Percentiles rank a stretch among this genome's conserved stretches.
phyloP scores from a whole-genome alignment of 495 filamentous ascomycete genomes.

The Recurvomyces mirabilis region DNA sequence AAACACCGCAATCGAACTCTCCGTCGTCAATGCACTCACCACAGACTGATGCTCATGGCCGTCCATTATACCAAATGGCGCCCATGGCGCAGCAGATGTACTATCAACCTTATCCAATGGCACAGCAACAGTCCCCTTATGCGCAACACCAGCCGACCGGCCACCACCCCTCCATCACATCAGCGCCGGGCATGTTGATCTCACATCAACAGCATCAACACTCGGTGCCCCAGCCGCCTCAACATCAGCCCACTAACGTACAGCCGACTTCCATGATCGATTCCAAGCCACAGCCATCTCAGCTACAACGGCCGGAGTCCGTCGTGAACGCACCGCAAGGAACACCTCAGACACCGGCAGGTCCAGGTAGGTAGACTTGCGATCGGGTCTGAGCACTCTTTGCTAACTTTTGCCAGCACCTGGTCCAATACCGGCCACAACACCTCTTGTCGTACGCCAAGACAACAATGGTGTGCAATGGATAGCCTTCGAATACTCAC shows the following conservation, averaged over 20 bases:
- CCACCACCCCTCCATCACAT: conserved; percentile 53
- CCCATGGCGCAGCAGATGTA: conserved; percentile 60
- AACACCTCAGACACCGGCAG: conserved; percentile 38
- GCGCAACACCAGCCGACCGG: conserved; percentile 50
- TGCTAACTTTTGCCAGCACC: conserved; percentile 56
- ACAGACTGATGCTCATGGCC: conserved; percentile 76
- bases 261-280: conserved; percentile 17
- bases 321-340: conserved; percentile 38
- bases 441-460: conserved; percentile 85
- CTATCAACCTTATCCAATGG: conserved; percentile 67
- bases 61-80: conserved; percentile 72
- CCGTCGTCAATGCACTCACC: conserved; percentile 91
- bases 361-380: conserved; percentile 21
- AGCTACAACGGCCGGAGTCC: conserved; percentile 47
- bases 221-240: conserved; percentile 40
- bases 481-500: conserved; percentile 98
- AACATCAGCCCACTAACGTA: conserved; percentile 43
- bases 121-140: conserved; percentile 65
- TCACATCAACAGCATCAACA: conserved; percentile 45
- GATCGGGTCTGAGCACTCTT: conserved; percentile 6
- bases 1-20: conserved; percentile 91
- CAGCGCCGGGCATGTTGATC: conserved; percentile 50
- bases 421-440: conserved; percentile 97
- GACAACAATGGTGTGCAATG: conserved; percentile 96
- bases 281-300: conserved; percentile 46